Conservation (phyloP, 2,329 filamentous ascomycete species). For the Colletotrichum sp. region DNA sequence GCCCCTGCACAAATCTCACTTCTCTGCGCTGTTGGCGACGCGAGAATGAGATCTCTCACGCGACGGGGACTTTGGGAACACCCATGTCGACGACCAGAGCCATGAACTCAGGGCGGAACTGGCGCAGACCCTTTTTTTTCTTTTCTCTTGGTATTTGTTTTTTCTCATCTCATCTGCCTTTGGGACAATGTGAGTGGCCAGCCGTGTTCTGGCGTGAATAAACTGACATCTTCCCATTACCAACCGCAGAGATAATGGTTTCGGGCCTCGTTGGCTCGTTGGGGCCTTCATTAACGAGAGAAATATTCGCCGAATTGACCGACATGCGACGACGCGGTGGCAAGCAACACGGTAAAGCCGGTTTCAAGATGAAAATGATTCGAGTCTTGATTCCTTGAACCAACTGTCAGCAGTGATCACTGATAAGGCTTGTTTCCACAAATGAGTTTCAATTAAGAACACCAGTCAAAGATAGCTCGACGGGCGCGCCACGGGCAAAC, state of each 20-base stretch:
- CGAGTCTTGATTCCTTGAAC: not conserved
- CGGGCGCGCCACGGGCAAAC: not conserved
- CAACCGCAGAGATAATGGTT: not conserved
- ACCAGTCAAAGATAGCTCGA: not conserved
- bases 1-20: not conserved
- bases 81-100: not conserved
- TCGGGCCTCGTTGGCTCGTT: not conserved
- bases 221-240: conserved; percentile 10
- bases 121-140: not conserved
- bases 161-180: not conserved
- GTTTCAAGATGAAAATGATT: not conserved
- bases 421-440: not conserved
- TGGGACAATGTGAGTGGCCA: not conserved
- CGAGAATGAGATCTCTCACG: conserved; percentile 1
- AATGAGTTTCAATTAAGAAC: not conserved
- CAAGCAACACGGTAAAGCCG: not conserved
- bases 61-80: not conserved
- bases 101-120: not conserved
- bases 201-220: not conserved
- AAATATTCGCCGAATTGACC: not conserved
- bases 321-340: not conserved
- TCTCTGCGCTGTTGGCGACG: not conserved
- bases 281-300: not conserved
- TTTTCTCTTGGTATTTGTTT: not conserved
- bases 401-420: not conserved